Percentiles rank a stretch among this genome's conserved stretches.
phyloP scores from a whole-genome alignment of 345 rosid species.

The Lenwebbia sp. region DNA sequence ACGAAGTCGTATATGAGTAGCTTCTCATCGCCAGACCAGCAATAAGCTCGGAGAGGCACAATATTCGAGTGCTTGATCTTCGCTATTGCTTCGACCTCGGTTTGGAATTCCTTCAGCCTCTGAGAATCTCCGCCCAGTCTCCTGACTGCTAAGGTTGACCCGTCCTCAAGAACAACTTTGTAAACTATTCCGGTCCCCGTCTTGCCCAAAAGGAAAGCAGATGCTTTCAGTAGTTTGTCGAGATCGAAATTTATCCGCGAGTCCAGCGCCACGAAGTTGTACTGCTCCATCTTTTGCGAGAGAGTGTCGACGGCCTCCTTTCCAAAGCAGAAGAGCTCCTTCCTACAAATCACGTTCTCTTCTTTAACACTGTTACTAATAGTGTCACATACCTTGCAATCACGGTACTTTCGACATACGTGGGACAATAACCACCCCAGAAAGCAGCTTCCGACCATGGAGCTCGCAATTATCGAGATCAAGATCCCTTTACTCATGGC shows the following conservation, averaged over 20 bases:
- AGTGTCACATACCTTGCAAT: constrained; percentile 9
- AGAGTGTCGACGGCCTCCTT: constrained; percentile 21
- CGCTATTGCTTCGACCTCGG: constrained; percentile 77
- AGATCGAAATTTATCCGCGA: constrained; percentile 49
- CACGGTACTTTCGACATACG: constrained; percentile 23
- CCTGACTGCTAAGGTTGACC: constrained; percentile 57
- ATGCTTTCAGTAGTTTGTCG: constrained; percentile 76
- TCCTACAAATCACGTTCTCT: constrained; percentile 19
- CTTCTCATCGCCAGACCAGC: constrained; percentile 88
- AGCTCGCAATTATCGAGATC: constrained; percentile 11
- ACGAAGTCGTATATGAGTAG: constrained; percentile 73
- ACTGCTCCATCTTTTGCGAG: constrained; percentile 48
- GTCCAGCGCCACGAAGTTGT: constrained; percentile 58
- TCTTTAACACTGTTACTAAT: constrained; percentile 1
- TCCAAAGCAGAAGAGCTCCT: constrained; percentile 51
- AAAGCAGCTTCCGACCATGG: constrained; percentile 40
- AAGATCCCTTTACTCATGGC: constrained; percentile 4
- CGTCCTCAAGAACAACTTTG: constrained; percentile 74
- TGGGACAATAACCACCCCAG: constrained; percentile 25
- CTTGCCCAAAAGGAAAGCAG: constrained; percentile 91
- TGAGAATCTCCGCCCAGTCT: constrained; percentile 58
- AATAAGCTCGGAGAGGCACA: constrained; percentile 75
- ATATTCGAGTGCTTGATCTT: constrained; percentile 77
- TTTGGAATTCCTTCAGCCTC: constrained; percentile 75
- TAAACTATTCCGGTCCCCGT: constrained; percentile 75